phyloP scores from a whole-genome alignment of 2,329 filamentous ascomycete species.

The Dothideomycetes sp. region DNA sequence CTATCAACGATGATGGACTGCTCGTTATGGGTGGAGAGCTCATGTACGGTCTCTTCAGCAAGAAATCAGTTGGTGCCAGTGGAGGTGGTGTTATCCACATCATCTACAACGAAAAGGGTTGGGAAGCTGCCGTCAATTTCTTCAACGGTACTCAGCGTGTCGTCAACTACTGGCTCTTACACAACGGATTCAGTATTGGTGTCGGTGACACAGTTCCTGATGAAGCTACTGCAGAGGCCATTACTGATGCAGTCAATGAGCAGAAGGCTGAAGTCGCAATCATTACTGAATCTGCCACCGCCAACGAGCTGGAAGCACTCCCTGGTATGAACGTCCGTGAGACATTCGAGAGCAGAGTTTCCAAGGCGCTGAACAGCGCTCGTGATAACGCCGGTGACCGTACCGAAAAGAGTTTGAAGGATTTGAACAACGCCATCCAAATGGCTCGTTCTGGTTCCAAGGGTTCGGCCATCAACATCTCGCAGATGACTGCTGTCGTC shows the following conservation, averaged over 20 bases:
- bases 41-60: constrained; percentile 81
- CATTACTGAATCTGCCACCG: constrained; percentile 69
- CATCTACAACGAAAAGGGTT: constrained; percentile 89
- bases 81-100: constrained; percentile 89
- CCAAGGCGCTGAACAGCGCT: constrained; percentile 84
- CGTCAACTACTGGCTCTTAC: constrained; percentile 93
- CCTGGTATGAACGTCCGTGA: constrained; percentile 98
- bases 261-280: constrained; percentile 73
- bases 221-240: constrained; percentile 69
- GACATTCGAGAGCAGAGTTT: constrained; percentile 96
- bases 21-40: constrained; percentile 80
- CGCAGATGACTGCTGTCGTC: constrained; percentile 97
- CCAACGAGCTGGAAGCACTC: constrained; percentile 79
- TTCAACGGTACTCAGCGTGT: constrained; percentile 93
- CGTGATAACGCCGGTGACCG: constrained; percentile 93
- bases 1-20: constrained; percentile 66
- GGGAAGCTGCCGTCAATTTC: constrained; percentile 80
- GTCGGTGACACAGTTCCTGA: constrained; percentile 98
- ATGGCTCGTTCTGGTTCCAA: constrained; percentile 98
- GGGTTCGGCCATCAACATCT: constrained; percentile 98
- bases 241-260: constrained; percentile 69
- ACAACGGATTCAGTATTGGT: constrained; percentile 94
- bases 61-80: constrained; percentile 88
- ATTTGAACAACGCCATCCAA: constrained; percentile 90
- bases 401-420: constrained; percentile 86